phyloP scores from a whole-genome alignment of 2,329 filamentous ascomycete genomes.

The Ophiocordyceps australis region DNA sequence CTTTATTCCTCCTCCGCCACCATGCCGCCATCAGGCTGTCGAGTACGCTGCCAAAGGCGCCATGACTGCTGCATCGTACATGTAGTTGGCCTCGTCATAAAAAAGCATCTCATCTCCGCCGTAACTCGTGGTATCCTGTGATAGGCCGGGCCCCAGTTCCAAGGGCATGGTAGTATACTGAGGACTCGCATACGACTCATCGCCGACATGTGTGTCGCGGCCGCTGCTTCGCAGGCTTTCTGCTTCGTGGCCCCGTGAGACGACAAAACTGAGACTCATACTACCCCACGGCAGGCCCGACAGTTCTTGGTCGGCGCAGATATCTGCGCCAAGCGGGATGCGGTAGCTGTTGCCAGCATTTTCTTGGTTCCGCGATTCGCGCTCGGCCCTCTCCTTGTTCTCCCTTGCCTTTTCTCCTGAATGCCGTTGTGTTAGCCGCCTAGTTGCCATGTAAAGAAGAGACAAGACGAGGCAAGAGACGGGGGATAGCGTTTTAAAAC shows the following conservation, averaged over 20 bases:
- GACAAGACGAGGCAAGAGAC: not conserved
- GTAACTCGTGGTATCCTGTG: conserved; percentile 12
- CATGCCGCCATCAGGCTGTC: no score
- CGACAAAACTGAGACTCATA: conserved; percentile 38
- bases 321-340: conserved; percentile 37
- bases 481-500: conserved; percentile 11
- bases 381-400: conserved; percentile 45
- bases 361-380: conserved; percentile 43
- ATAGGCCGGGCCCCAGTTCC: conserved; percentile 6
- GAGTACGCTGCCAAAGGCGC: conserved; percentile 1
- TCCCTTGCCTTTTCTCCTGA: conserved; percentile 55
- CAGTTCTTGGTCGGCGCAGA: conserved; percentile 28
- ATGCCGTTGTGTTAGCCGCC: conserved; percentile 2
- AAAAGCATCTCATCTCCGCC: conserved; percentile 14
- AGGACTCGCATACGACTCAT: conserved; percentile 12
- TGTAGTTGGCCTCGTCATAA: conserved; percentile 10
- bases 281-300: conserved; percentile 59
- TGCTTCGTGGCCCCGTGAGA: conserved; percentile 30
- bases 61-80: conserved; percentile 8
- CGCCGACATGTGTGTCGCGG: conserved; percentile 15
- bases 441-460: not conserved
- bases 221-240: conserved; percentile 24
- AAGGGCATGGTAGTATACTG: conserved; percentile 10
- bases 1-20: no score
- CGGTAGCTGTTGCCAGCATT: conserved; percentile 47